phyloP scores from a whole-genome alignment of 2,329 filamentous ascomycete species.

The Penicillium sp. region DNA sequence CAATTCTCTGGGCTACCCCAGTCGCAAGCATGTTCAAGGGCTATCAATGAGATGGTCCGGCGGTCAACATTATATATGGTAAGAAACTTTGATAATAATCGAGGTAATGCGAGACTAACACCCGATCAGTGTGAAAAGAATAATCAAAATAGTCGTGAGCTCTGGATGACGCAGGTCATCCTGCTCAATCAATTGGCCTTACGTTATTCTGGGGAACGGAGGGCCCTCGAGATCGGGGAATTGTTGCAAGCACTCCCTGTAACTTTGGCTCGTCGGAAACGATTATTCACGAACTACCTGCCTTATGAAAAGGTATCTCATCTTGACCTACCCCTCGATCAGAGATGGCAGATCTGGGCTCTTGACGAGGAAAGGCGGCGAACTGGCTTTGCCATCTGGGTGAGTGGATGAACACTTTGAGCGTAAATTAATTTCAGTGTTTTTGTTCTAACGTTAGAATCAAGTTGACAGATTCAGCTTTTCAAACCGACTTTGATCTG shows the following conservation, averaged over 20 bases:
- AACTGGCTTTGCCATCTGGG: background rate
- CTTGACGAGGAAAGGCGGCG: background rate
- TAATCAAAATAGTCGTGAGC: background rate
- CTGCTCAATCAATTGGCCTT: background rate
- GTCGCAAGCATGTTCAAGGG: background rate
- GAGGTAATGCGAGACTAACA: background rate
- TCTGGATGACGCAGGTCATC: background rate
- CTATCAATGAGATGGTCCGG: background rate
- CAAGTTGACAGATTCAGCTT: background rate
- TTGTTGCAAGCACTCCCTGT: background rate
- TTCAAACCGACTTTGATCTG: background rate
- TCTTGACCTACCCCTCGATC: background rate
- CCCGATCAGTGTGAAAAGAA: background rate
- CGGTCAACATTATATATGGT: background rate
- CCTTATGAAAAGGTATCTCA: background rate
- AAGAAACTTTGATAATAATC: background rate
- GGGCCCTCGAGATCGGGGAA: background rate
- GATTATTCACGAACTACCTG: background rate
- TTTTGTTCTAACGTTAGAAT: background rate
- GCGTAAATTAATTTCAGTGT: background rate
- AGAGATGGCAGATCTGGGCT: background rate
- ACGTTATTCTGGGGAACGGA: background rate
- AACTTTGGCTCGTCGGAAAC: background rate
- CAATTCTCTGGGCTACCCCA: background rate
- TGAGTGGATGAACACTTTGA: background rate